Evolutionary conservation across 169 alveolate species (phyloP), one percentile per base, ranked within the genome.

Genomic region (Cyclospora cayetanensis): DNA sequence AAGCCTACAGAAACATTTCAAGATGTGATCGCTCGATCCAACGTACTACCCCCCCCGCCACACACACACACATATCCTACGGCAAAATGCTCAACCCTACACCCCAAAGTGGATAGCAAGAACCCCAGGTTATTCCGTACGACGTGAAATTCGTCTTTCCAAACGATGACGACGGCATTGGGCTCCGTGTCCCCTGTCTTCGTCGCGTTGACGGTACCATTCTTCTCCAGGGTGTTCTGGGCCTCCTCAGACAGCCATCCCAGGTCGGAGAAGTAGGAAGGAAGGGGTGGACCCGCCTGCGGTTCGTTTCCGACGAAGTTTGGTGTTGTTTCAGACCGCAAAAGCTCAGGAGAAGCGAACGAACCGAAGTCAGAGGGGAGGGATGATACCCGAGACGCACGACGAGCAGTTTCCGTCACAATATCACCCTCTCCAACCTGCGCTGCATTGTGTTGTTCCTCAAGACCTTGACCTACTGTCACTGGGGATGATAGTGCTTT

Each of bases 121-220:
- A 41, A 76, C 39, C 43, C 20, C 31, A 4, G 27, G 60, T 2
- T 50, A 9, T 1, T 11, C 1, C 92, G 43, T 29, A 86, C 92
- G 76, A 63, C 91, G 43, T 83, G 91, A 34, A 83, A 83, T 41
- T 83, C 91, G 41, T 83, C 91, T n/a, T 83, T 86, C 85, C 92
- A 86, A 0, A 86, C 92, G 9, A 41, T 86, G 85, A 86, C 92
- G 41, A 29, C 29, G 53, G 53, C 92, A 50, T n/a, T n/a, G 63
- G 27, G 22, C 12, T 18, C 63, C 27, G 22, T 18, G 2, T n/a
- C 12, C 2, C 15, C 83, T 35, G 53, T 5, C 39, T 29, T 39
- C 1, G 83, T 37, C 18, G 46, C 83, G n/a, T 39, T 55, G 4
- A 68, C 52, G 27, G 1, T 34, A 0, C 84, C 83, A 7, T 27